phyloP scores from a whole-genome alignment of 2,329 filamentous ascomycete species.

The Sarocladium brachiariae region DNA sequence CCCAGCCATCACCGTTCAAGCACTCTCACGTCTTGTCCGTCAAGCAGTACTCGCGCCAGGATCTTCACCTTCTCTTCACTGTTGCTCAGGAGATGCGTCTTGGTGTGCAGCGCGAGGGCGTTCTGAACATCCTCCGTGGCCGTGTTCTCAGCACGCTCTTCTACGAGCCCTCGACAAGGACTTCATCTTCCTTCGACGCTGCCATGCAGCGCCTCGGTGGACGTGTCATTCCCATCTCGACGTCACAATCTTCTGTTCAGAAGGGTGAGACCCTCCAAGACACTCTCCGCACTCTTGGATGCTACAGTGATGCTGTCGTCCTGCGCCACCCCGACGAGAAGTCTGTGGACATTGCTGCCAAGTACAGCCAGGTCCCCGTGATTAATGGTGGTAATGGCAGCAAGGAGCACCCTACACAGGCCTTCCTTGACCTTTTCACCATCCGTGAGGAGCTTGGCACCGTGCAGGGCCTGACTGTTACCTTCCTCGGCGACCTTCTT shows the following conservation, averaged over 20 bases:
- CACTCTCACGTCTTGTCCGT: constrained; percentile 87
- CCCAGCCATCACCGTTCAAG: constrained; percentile 75
- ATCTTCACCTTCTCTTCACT: constrained; percentile 90
- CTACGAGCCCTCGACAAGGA: constrained; percentile 95
- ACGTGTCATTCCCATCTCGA: constrained; percentile 73
- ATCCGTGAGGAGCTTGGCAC: constrained; percentile 97
- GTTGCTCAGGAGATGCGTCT: constrained; percentile 97
- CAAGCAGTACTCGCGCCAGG: constrained; percentile 77
- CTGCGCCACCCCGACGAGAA: constrained; percentile 82
- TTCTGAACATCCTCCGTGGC: constrained; percentile 79
- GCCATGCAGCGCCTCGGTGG: constrained; percentile 98
- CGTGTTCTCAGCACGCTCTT: constrained; percentile 88
- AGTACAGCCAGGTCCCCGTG: constrained; percentile 83
- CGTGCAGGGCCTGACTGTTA: constrained; percentile 91
- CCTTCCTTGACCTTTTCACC: constrained; percentile 95
- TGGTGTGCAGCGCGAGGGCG: constrained; percentile 85
- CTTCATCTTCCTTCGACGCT: constrained; percentile 91
- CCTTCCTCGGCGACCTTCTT: constrained; percentile 86
- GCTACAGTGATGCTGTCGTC: constrained; percentile 94
- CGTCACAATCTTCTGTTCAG: constrained; percentile 77
- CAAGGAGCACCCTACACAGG: constrained; percentile 94
- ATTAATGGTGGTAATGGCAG: constrained; percentile 97
- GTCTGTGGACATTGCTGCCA: constrained; percentile 74
- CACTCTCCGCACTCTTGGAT: constrained; percentile 85
- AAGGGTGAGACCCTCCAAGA: constrained; percentile 95